Base-by-base conservation (phyloP, 1,284 basidiomycete species). In the Boletus smithii region DNA sequence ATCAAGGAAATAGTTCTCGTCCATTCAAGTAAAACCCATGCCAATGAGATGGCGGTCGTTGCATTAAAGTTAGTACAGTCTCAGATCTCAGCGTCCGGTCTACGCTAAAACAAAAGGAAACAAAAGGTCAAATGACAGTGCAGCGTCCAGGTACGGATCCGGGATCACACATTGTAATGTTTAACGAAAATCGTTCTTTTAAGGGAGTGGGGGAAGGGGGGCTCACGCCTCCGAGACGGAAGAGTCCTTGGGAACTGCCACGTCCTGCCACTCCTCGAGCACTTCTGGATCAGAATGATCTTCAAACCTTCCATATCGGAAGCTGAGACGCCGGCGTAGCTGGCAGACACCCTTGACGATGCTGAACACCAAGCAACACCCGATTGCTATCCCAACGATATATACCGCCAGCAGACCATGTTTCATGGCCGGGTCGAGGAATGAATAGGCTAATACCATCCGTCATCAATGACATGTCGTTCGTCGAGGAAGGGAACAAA, bases 301-400 rank as follows among this genome's bases (percentile, higher is more conserved):
- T 22, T 50, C 48, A 26, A 51, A 31, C 33, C 24, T 11, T 4
- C 44, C 51, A 31, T 52, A 55, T 24, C 49, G 53, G 3, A 44
- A 14, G 23, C 48, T 44, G 20, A 65, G 17, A 14, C 59, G 53
- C 16, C 60, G 42, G 6, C 76, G 70, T 3, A 73, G 39, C 1
- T 62, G 8, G 14, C 70, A 67, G 4, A 69, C 6, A 1, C 62
- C 66, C 14, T 69, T 68, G 10, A 72, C 71, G 46, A 78, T 26
- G 4, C 53, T 35, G 51, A 83, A 83, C 8, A 80, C 53, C 35
- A 83, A 46, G 33, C 64, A 61, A 32, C 73, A 73, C 1, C 68
- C 81, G 1, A 71, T 54, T 0, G 60, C 67, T 31, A 84, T 81
- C 7, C 79, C 81, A 35, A 79, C 20, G 48, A 83, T 77, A 59